These are phyloP conservation scores for Thuidium tamariscinum DNA, from an alignment of 225 moss, liverwort and hornwort species.

Conservation along the genomic window DNA sequence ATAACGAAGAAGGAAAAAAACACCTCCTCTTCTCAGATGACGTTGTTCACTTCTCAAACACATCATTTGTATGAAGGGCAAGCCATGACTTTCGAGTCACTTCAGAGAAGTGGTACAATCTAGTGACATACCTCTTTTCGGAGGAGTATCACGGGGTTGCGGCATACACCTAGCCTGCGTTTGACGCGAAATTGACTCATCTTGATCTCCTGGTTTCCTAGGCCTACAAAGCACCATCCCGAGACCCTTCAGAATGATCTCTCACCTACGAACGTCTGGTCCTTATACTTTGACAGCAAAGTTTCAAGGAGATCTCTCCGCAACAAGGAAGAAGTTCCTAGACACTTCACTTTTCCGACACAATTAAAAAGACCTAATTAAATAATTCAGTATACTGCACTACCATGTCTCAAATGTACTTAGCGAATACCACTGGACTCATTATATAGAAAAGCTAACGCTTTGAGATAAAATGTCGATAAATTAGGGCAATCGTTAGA, in stretches of 20 bases:
- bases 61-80: neutral
- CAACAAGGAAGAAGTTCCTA: neutral
- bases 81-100: neutral
- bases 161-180: constrained; percentile 58
- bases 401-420: neutral
- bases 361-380: neutral
- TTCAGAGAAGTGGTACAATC: neutral
- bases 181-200: constrained; percentile 35
- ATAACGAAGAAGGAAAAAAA: neutral
- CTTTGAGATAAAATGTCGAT: neutral
- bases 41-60: neutral
- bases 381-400: neutral
- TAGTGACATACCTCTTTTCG: constrained; percentile 57
- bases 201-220: constrained; percentile 50
- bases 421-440: neutral
- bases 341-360: neutral
- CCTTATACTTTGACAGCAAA: neutral
- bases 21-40: neutral
- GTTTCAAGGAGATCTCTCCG: neutral
- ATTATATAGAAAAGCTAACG: neutral
- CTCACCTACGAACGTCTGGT: neutral
- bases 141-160: constrained; percentile 74
- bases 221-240: constrained; percentile 40
- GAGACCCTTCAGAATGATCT: neutral
- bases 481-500: neutral